phyloP scores from a whole-genome alignment of 2,329 filamentous ascomycete genomes.

The Aspergillus thermomutatus region DNA sequence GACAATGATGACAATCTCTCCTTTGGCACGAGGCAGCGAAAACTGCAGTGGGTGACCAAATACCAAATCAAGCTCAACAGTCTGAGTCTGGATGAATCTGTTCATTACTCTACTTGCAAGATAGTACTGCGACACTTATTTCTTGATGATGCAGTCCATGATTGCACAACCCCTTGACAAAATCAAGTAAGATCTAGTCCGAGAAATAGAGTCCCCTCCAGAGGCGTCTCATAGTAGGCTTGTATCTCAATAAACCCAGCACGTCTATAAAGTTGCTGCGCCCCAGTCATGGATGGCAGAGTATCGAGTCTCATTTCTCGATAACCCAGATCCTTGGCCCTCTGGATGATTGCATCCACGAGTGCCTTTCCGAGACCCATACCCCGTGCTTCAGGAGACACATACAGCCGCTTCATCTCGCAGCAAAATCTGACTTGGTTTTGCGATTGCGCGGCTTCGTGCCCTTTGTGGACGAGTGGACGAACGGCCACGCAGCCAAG shows the following conservation, averaged over 20 bases:
- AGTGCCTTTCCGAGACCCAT: conserved; percentile 49
- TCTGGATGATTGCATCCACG: conserved; percentile 42
- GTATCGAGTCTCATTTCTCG: conserved; percentile 55
- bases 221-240: conserved; percentile 55
- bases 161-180: not conserved
- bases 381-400: conserved; percentile 47
- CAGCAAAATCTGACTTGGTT: conserved; percentile 27
- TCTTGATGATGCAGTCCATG: not conserved
- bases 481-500: conserved; percentile 54
- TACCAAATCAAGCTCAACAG: conserved; percentile 31
- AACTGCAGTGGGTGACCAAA: conserved; percentile 20
- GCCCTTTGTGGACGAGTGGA: conserved; percentile 1
- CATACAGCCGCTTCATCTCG: conserved; percentile 60
- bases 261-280: conserved; percentile 48
- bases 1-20: conserved; percentile 26
- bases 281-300: conserved; percentile 50
- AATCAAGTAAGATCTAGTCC: conserved; percentile 24
- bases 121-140: not conserved
- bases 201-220: conserved; percentile 54
- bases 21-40: conserved; percentile 23
- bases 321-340: conserved; percentile 50
- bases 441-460: conserved; percentile 8
- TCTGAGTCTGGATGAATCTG: conserved; percentile 22
- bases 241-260: conserved; percentile 52
- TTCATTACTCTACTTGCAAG: not conserved